Conservation (phyloP, 306 rosid genomes). For the Cotoneaster glaucophyllus region DNA sequence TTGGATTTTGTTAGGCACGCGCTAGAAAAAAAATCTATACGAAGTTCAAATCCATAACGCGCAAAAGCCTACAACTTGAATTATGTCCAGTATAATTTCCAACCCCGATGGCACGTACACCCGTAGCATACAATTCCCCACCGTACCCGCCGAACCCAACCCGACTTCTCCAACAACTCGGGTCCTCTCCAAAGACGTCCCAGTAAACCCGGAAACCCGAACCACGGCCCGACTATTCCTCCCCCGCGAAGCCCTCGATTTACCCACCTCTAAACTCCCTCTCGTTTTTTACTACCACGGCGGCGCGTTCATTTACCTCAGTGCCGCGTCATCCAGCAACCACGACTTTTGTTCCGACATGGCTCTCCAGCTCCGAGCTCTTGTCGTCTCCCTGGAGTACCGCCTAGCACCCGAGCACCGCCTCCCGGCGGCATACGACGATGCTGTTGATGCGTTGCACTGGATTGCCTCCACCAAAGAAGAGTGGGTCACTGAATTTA, state of each 20-base stretch:
- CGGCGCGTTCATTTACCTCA: not conserved
- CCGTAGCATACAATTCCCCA: not conserved
- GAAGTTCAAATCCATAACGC: not conserved
- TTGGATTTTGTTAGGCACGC: not conserved
- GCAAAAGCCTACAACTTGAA: not conserved
- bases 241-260: not conserved
- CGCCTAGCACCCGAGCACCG: conserved; percentile 31
- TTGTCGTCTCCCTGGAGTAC: conserved; percentile 28
- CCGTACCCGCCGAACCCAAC: not conserved
- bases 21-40: not conserved
- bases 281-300: not conserved
- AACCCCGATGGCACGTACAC: conserved; percentile 7
- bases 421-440: conserved; percentile 39
- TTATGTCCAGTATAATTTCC: not conserved
- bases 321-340: conserved; percentile 18
- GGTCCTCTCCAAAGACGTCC: not conserved
- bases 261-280: not conserved
- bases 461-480: conserved; percentile 22
- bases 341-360: conserved; percentile 29
- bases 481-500: conserved; percentile 20
- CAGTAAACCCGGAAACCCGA: not conserved
- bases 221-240: not conserved
- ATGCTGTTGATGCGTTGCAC: conserved; percentile 31
- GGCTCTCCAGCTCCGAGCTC: conserved; percentile 12
- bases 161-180: not conserved